Evolutionary conservation across 75 land plant genomes (phyloP), one percentile per base, ranked within the genome.

Genomic region (Ceratopteris richardii): DNA sequence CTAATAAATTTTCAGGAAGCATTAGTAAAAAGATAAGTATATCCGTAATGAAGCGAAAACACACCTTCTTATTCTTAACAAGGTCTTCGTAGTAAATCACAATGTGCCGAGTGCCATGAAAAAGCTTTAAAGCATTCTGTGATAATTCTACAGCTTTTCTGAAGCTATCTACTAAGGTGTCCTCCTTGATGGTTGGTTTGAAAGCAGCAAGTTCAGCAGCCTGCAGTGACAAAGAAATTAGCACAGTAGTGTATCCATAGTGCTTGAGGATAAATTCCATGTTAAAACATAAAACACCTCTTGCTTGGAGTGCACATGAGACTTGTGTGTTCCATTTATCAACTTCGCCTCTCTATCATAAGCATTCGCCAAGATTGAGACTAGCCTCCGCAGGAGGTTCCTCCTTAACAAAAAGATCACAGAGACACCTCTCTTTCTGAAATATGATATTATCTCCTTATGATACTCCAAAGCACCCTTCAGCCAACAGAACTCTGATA

Each of bases 281-380:
- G 42, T 9, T 9, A 14, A 9, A 9, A 14, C 42, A 9, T 9
- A 40, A 9, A 40, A 58, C 27, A 77, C 81, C 81, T 75, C 81
- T 61, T 79, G 46, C 27, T 47, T 54, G 22, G 81, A 75, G 42
- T 79, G 81, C 2, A 79, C 81, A 60, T 79, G 81, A 3, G 81
- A 59, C 30, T 69, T 69, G 36, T 79, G 81, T 9, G 81, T 79
- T 13, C 79, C 81, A 70, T 79, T 75, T 22, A 75, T 30, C n/a
- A 31, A 74, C 69, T 76, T 79, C 18, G 59, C 56, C 18, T 50
- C 31, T 44, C 74, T 47, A 44, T 79, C 81, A 57, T 79, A 65
- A 36, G 64, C 64, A 69, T 79, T 79, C 14, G 73, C 81, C 29
- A 79, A 27, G 19, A 76, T 40, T 40, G n/a, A n/a, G n/a, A n/a